These are phyloP conservation scores for Amphibolis antarctica DNA, from an alignment of 106 monocot genomes.

Conservation along the genomic window DNA sequence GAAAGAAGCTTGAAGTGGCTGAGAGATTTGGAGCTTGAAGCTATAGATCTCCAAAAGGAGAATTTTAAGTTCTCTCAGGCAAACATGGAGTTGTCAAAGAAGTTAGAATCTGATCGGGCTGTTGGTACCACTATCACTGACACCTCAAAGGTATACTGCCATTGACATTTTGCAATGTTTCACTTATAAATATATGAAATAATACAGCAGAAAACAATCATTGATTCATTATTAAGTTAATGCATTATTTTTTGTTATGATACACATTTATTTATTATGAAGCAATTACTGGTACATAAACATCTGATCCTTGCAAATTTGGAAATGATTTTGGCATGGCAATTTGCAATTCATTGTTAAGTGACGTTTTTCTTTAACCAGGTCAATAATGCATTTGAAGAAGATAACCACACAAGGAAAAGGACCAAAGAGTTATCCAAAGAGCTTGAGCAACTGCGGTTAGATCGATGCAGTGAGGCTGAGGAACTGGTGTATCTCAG, in stretches of 20 bases:
- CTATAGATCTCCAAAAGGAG: slow-evolving; percentile 17
- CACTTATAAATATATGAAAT: neutral
- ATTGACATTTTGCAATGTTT: neutral
- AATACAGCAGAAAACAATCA: too few relatives aligned
- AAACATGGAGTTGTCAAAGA: slow-evolving; percentile 34
- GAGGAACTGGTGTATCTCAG: slow-evolving; percentile 79
- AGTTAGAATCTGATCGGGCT: slow-evolving; percentile 27
- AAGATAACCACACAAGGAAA: slow-evolving; percentile 26
- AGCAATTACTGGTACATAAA: too few relatives aligned
- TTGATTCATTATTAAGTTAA: too few relatives aligned
- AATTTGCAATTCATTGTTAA: too few relatives aligned
- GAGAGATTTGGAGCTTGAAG: slow-evolving; percentile 41
- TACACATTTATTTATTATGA: too few relatives aligned
- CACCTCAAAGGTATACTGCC: slow-evolving; percentile 32
- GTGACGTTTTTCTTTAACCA: slow-evolving; percentile 10
- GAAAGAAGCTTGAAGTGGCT: slow-evolving; percentile 31
- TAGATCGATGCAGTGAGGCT: slow-evolving; percentile 39
- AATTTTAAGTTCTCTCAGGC: slow-evolving; percentile 47
- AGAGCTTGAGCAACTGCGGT: slow-evolving; percentile 47
- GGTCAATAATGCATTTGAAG: slow-evolving; percentile 23
- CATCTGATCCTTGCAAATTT: neutral
- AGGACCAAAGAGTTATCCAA: slow-evolving; percentile 38
- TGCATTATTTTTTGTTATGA: too few relatives aligned
- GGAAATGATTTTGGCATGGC: neutral
- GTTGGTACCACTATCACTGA: slow-evolving; percentile 7